Evolutionary conservation across 371 early-diverging fungal species (phyloP), one percentile per base, ranked within the genome.

Genomic region (Mucor plumbeus): DNA sequence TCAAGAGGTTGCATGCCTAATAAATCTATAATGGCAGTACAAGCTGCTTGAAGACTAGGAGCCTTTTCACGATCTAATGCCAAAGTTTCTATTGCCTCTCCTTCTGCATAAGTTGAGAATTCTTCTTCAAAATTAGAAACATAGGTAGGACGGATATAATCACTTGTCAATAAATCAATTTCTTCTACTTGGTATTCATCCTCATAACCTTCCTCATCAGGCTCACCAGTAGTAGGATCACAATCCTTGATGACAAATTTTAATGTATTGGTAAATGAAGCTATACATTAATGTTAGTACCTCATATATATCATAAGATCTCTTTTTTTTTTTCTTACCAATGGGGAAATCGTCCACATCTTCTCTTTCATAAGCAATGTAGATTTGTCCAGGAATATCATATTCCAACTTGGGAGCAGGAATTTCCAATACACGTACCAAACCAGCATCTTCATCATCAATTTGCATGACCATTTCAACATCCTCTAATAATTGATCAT

Each of bases 131-230:
- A 85, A 9, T 65, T 40, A 13, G 70, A 65, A 13, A 68, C 59
- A 66, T 92, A 94, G 4, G 91, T 86, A n/a, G 97, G 91, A 36
- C 91, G 85, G 72, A 98, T 90, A 76, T 95, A 98, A 81, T 98
- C 98, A 39, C 90, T 92, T 4, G 91, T 88, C 10, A 85, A 70
- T 33, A 97, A 73, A 19, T 98, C 95, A 33, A 95, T 80, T 35
- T 94, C 92, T 72, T 99, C 99, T 21, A 96, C 89, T 75, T 85
- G 86, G 77, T 97, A 97, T 77, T 97, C 97, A 71, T 96, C 98
- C 56, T 96, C 97, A 64, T 93, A 97, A 11, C 99, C 99, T 69
- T 91, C 91, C 38, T 93, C 93, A 68, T 95, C 94, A 7, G 94
- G 89, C 73, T 96, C 96, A 34, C 92, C 92, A 13, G 93, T 94